Base-by-base conservation (phyloP, 805 yeast genomes). In the Kazachstania bromeliacearum region DNA sequence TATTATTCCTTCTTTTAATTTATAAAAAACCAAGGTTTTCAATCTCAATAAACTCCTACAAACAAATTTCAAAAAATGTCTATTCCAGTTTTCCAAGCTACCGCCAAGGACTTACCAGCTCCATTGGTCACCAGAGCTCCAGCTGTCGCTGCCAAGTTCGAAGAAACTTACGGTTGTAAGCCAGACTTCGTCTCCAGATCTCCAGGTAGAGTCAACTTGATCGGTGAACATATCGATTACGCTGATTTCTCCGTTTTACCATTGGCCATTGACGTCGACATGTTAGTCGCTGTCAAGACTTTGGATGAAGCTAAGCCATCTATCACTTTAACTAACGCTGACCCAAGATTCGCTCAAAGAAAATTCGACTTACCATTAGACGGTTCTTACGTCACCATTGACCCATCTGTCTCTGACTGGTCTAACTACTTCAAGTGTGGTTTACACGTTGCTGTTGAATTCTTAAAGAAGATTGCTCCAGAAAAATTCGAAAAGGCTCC, bases 161-260 rank as follows among this genome's bases (percentile, higher is more conserved):
- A 40, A 37, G 20, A 41, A 7, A 33, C 42, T 3, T 71, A 64
- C 44, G 65, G 57, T 35, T 45, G 45, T 13, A 48, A 48, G 18
- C 48, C 53, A 4, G 68, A 65, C 23, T 69, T 76, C 48, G 56
- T 74, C 26, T 61, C 77, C 16, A 64, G 85, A 34, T 72, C 82
- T 12, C 87, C 88, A n/a, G 87, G 87, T 22, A 62, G 88, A 46
- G 87, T 79, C 36, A 79, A 79, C 53, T 60, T 79, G 40, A 76
- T 79, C 38, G 87, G 88, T 25, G 87, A 79, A 45, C 88, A 79
- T 51, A 73, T 79, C 37, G 87, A 79, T 58, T 79, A 79, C 53
- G 71, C 73, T 44, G 68, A 71, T 47, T 79, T 75, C 52, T 68
- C 83, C 5, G 81, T 76, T 8, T 64, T 79, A 45, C 87, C 87